Evolutionary conservation across 202 grass and related monocot species (phyloP).

Genomic region (Schoenoplectus triqueter): DNA sequence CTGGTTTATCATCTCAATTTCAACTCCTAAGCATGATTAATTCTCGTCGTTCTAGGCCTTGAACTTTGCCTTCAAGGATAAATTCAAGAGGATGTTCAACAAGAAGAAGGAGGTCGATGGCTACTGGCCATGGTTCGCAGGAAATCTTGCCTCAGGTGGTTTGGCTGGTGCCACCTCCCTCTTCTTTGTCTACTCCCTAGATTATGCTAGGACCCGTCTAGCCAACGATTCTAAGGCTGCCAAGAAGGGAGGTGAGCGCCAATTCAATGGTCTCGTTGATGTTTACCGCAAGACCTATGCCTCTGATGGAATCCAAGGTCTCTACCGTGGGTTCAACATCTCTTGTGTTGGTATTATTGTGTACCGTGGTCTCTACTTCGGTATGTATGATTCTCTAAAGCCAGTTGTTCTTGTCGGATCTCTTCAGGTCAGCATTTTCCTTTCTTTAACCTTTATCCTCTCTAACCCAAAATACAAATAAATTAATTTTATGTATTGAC

Average conservation of each 20-base stretch:
- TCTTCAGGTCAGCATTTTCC: slow-evolving; percentile 60
- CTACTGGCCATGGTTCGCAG: slow-evolving; percentile 93
- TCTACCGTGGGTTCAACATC: slow-evolving; percentile 95
- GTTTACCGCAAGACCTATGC: slow-evolving; percentile 86
- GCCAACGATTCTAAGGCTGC: slow-evolving; percentile 78
- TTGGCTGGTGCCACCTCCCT: slow-evolving; percentile 88
- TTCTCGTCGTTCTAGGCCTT: slow-evolving; percentile 52
- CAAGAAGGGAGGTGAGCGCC: slow-evolving; percentile 87
- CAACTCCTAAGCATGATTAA: neutral
- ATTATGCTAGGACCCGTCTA: slow-evolving; percentile 89
- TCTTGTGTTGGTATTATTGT: slow-evolving; percentile 94
- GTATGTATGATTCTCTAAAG: slow-evolving; percentile 89
- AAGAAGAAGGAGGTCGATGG: slow-evolving; percentile 89
- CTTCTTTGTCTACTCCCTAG: slow-evolving; percentile 87
- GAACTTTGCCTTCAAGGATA: slow-evolving; percentile 98
- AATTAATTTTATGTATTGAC: neutral
- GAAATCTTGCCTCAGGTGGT: slow-evolving; percentile 95
- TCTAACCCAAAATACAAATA: neutral
- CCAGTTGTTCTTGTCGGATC: slow-evolving; percentile 76
- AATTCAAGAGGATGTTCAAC: slow-evolving; percentile 98
- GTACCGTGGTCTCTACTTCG: slow-evolving; percentile 95
- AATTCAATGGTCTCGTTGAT: slow-evolving; percentile 93
- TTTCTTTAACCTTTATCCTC: neutral
- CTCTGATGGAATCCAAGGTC: slow-evolving; percentile 81
- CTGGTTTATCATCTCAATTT: slow-evolving; percentile 14